phyloP scores from a whole-genome alignment of 2,329 filamentous ascomycete species.

The Pochonia chlamydosporia region DNA sequence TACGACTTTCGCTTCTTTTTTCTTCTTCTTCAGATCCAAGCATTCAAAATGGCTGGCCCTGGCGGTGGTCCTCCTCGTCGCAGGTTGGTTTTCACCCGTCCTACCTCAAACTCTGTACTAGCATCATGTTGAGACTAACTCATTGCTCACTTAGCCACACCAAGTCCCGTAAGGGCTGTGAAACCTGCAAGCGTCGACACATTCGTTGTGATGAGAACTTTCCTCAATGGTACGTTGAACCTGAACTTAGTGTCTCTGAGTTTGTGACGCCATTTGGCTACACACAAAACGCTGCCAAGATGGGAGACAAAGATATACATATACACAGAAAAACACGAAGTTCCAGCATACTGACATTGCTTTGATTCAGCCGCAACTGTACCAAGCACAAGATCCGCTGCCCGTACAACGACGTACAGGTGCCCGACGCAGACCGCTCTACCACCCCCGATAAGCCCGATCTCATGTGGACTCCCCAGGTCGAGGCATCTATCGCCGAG shows the following conservation, averaged over 20 bases:
- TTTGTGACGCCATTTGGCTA: constrained; percentile 3
- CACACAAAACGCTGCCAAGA: background rate
- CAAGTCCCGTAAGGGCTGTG: constrained; percentile 97
- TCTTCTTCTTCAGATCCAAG: constrained; percentile 2
- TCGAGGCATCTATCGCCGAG: constrained; percentile 71
- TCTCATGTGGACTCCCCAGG: constrained; percentile 80
- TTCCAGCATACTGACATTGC: constrained; percentile 12
- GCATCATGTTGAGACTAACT: constrained; percentile 7
- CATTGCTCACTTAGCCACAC: constrained; percentile 64
- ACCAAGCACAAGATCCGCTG: constrained; percentile 98
- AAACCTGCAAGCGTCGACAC: constrained; percentile 94
- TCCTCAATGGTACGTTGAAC: constrained; percentile 74
- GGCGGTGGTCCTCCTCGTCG: constrained; percentile 85
- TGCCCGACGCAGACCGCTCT: constrained; percentile 54
- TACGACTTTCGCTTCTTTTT: constrained; percentile 6
- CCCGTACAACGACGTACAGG: constrained; percentile 87
- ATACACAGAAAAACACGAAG: background rate
- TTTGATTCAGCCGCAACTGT: constrained; percentile 73
- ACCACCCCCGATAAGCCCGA: constrained; percentile 58
- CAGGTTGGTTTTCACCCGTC: constrained; percentile 40
- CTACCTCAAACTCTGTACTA: background rate
- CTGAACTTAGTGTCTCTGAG: background rate
- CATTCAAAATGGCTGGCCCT: constrained; percentile 73
- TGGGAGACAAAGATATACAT: background rate
- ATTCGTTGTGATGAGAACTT: constrained; percentile 98